Evolutionary conservation across 306 rosid genomes (phyloP), one percentile per base, ranked within the genome.

Genomic region (Morella rubra): DNA sequence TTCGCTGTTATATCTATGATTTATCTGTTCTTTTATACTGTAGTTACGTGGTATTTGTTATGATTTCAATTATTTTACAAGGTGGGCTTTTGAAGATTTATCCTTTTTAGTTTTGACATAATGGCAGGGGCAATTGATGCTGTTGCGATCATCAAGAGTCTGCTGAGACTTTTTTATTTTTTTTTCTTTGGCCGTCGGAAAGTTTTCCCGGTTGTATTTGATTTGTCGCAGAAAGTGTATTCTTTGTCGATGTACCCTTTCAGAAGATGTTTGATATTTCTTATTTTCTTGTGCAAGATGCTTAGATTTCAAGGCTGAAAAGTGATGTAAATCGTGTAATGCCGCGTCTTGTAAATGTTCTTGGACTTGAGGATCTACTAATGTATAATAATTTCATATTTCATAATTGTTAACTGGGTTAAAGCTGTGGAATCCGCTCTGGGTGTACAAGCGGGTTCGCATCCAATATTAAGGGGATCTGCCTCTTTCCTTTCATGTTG

Each of bases 61-160:
- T 71, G 14, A 52, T 51, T 49, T 59, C 47, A 70, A 16, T 61
- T 55, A 78, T 62, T 71, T 59, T 71, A 8, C 44, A 6, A 40
- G 42, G 64, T 62, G 44, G 14, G 44, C 10, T 20, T 32, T 62
- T 51, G 72, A 79, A 50, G 67, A 79, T 72, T 41, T 50, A n/a
- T 27, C 10, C 19, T 44, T 27, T 54, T 69, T 56, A 12, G n/a
- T 11, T 44, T 52, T 24, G 27, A 75, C 45, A 75, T 75, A 64
- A 13, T 75, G 27, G 47, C 49, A 76, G 32, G 76, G 71, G 50
- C 47, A 32, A 69, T 44, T 16, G 55, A 69, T 51, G 8, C 40
- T 75, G 73, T 20, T 32, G 37, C 37, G 44, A 67, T 68, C 69
- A n/a, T 64, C 64, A 11, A 40, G 32, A 55, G 69, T 44, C n/a